Evolutionary conservation across 192 early-diverging fungal genomes (phyloP), one percentile per base, ranked within the genome.

Genomic region (Coemansia nantahalensis): DNA sequence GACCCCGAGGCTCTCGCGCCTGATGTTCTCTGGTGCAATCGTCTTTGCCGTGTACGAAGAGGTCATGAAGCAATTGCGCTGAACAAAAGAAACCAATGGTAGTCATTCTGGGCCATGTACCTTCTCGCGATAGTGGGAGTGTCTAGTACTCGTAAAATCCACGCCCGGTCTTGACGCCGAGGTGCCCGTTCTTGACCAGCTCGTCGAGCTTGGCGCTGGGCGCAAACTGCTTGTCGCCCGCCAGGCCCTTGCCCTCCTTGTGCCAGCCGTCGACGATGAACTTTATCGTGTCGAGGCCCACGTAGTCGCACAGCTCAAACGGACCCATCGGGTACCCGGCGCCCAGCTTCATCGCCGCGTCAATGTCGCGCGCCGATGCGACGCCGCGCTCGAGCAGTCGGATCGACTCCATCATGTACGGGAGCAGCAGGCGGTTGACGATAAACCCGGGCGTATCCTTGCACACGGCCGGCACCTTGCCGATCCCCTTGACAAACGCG

Each of bases 361-460:
- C 95, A 23, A 98, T 86, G 63, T 98, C 95, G 51, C 85, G 63
- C 37, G 82, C 71, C 39, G 83, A 77, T 1, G 93, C 93, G 34
- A 91, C 95, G 19, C 84, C 90, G 58, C 93, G 87, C 69, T 95
- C 93, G 37, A 94, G 79, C 33, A 98, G 77, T 17, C 95, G 89
- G 16, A 94, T 70, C n/a, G 95, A 81, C 77, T 98, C 95, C 83
- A 94, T 85, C 85, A 94, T 86, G 68, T 95, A 98, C 1, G 95
- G 95, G 11, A 98, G 90, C 53, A 98, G 70, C 43, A 98, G 84
- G 23, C 95, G 84, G 79, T 98, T 98, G 51, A 98, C 95, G 43
- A 97, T 90, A 58, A 94, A 93, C 79, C 94, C 94, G 36, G 95
- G 93, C 50, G 95, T 98, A 72, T 98, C 95, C 68, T 91, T 92